phyloP scores from a whole-genome alignment of 2,329 filamentous ascomycete genomes.

The Metarhizium anisopliae region DNA sequence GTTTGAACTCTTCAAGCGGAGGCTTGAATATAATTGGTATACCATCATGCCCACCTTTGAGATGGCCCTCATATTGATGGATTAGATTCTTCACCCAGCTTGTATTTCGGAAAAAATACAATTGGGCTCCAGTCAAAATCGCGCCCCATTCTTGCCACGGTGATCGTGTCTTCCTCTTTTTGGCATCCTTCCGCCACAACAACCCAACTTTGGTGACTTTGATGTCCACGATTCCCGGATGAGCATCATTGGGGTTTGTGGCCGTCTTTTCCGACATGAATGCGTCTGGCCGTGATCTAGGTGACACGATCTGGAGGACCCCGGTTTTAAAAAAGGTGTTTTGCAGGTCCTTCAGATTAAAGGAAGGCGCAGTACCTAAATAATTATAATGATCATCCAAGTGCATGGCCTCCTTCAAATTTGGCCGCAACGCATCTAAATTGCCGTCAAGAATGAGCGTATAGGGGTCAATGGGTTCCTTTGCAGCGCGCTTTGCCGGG shows the following conservation, averaged over 20 bases:
- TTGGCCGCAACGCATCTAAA: conserved; percentile 72
- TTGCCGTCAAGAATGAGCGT: conserved; percentile 87
- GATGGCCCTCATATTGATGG: conserved; percentile 74
- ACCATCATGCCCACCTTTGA: conserved; percentile 66
- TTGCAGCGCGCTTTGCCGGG: conserved; percentile 51
- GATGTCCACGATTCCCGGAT: conserved; percentile 91
- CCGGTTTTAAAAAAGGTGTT: conserved; percentile 87
- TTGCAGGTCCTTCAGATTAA: conserved; percentile 76
- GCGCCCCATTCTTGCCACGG: conserved; percentile 99
- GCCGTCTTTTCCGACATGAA: conserved; percentile 86
- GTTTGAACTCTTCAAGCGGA: conserved; percentile 84
- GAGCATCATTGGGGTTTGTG: conserved; percentile 75
- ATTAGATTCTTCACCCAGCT: conserved; percentile 88
- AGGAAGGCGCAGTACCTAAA: conserved; percentile 61
- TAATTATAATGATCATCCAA: conserved; percentile 90
- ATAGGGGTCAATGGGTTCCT: conserved; percentile 91
- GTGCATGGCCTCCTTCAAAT: conserved; percentile 83
- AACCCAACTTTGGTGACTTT: conserved; percentile 94
- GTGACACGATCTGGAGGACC: conserved; percentile 89
- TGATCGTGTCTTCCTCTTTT: conserved; percentile 88
- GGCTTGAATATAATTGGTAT: conserved; percentile 84
- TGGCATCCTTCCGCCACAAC: conserved; percentile 87
- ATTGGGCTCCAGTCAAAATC: conserved; percentile 88
- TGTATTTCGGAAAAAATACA: conserved; percentile 94
- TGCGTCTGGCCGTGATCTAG: conserved; percentile 84